Evolutionary conservation across 495 filamentous ascomycete genomes (phyloP).

Genomic region (Cetradonia linearis): DNA sequence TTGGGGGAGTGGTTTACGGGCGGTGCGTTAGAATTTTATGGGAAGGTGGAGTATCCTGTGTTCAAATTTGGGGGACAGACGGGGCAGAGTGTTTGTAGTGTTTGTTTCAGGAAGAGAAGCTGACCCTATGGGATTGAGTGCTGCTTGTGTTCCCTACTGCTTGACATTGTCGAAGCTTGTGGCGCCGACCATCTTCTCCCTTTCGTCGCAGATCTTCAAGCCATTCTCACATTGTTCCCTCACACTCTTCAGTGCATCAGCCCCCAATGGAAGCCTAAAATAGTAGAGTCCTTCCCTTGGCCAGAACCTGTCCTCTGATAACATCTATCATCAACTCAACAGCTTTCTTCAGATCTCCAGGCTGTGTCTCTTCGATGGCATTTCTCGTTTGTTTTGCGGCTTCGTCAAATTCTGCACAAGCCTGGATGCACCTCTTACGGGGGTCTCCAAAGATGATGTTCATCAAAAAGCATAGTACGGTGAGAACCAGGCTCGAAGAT

Average conservation of each 20-base stretch:
- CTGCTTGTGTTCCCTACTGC: background rate
- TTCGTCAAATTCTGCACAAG: background rate
- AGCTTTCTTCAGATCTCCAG: background rate
- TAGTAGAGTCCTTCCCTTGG: background rate
- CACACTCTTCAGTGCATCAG: background rate
- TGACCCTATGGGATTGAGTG: background rate
- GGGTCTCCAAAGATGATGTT: background rate
- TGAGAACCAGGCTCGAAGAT: background rate
- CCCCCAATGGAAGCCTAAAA: background rate
- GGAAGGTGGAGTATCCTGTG: slow-evolving; percentile 64
- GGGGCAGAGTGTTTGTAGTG: slow-evolving; percentile 72
- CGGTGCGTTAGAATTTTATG: slow-evolving; percentile 44
- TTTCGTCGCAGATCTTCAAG: background rate
- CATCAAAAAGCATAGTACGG: background rate
- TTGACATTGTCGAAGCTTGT: background rate
- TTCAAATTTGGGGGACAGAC: slow-evolving; percentile 54
- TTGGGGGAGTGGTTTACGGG: slow-evolving; percentile 61
- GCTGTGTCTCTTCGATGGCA: background rate
- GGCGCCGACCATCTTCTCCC: background rate
- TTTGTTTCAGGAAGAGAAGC: slow-evolving; percentile 50
- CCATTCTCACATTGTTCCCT: background rate
- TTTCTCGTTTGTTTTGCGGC: background rate
- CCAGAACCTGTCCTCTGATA: background rate
- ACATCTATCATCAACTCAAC: background rate
- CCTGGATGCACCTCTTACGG: background rate